Evolutionary conservation across 163 green algal genomes (phyloP).

Genomic region (Scenedesmus sp.): DNA sequence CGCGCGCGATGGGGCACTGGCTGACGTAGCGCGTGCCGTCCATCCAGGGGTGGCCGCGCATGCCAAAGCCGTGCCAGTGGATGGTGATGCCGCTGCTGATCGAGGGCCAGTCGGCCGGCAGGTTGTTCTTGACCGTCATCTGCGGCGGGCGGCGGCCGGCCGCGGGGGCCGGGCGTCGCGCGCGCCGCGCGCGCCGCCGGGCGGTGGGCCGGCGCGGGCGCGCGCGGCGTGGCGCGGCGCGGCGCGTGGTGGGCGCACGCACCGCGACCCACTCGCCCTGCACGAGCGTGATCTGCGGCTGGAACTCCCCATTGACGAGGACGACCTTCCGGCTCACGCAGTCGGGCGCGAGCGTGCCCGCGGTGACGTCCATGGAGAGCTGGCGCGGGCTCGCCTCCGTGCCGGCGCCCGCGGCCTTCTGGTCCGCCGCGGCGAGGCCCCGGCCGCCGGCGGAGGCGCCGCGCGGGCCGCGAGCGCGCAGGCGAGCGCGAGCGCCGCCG

Average conservation of each 20-base stretch:
- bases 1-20: conserved; percentile 58
- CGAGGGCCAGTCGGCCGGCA: conserved; percentile 48
- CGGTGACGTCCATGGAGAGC: too few relatives aligned
- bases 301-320: conserved; percentile 44
- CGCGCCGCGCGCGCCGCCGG: too few relatives aligned
- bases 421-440: too few relatives aligned
- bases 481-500: too few relatives aligned
- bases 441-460: too few relatives aligned
- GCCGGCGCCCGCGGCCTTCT: too few relatives aligned
- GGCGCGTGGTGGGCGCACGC: not conserved
- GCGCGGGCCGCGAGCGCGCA: too few relatives aligned
- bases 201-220: too few relatives aligned
- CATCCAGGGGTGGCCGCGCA: conserved; percentile 24
- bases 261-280: conserved; percentile 44
- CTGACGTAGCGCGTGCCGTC: conserved; percentile 17
- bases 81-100: conserved; percentile 56
- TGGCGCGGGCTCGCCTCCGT: too few relatives aligned
- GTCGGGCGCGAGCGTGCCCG: conserved; percentile 25
- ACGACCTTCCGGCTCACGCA: conserved; percentile 39
- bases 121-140: conserved; percentile 61
- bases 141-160: conserved; percentile 37
- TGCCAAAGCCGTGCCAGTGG: conserved; percentile 62
- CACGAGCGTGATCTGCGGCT: conserved; percentile 27
- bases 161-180: too few relatives aligned
- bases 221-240: too few relatives aligned